A percentile compares a stretch with the other conserved stretches of the same genome.
Evolutionary conservation across 495 filamentous ascomycete genomes (phyloP).

Genomic region (Tuber calosporum): DNA sequence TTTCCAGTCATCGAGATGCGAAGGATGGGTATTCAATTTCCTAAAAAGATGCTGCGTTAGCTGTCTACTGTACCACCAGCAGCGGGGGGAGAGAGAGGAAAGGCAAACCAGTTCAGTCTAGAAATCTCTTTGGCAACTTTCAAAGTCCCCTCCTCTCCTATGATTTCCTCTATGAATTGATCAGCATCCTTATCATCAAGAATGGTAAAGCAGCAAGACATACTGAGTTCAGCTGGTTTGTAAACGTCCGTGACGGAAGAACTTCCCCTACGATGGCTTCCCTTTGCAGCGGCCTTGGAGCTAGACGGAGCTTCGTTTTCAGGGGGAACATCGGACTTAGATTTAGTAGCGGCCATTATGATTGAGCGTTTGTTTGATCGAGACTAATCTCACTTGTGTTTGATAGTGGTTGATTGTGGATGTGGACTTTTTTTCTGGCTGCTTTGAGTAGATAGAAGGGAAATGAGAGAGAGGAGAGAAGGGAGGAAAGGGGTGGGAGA

Average conservation of each 20-base stretch:
- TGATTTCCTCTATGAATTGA: conserved; percentile 23
- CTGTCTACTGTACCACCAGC: background rate
- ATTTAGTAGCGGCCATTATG: conserved; percentile 30
- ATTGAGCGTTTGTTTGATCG: conserved; percentile 7
- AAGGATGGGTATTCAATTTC: conserved; percentile 40
- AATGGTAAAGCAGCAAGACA: conserved; percentile 8
- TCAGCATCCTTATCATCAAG: conserved; percentile 10
- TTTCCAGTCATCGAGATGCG: conserved; percentile 39
- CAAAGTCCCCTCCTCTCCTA: conserved; percentile 35
- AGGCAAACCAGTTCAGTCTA: conserved; percentile 37
- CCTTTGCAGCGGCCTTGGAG: conserved; percentile 24
- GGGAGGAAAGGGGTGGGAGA: conserved; percentile 11
- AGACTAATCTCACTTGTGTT: conserved; percentile 1
- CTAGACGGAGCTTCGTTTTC: conserved; percentile 21
- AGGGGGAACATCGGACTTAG: conserved; percentile 17
- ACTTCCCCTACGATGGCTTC: conserved; percentile 36
- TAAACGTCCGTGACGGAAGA: conserved; percentile 38
- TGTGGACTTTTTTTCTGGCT: conserved; percentile 17
- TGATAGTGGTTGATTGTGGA: conserved; percentile 13
- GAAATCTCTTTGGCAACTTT: conserved; percentile 35
- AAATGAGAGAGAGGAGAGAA: conserved; percentile 18
- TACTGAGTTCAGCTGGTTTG: conserved; percentile 40
- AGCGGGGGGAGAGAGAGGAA: background rate
- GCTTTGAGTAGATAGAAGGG: conserved; percentile 18
- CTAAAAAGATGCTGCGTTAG: conserved; percentile 6